phyloP scores from a whole-genome alignment of 805 yeast species.

The Starmerella geochares region DNA sequence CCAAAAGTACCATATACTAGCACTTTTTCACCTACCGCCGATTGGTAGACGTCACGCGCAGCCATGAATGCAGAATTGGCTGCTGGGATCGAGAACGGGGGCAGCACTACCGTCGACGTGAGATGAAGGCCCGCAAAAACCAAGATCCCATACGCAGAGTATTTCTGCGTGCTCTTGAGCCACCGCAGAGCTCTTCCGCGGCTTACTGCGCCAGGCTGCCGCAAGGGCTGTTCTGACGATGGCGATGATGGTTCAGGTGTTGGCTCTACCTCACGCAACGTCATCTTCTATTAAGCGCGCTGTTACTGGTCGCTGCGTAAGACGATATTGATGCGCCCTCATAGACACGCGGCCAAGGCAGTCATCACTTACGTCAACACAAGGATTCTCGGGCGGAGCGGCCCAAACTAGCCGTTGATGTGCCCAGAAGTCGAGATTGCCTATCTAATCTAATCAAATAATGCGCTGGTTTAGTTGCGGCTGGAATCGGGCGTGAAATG shows the following conservation, averaged over 20 bases:
- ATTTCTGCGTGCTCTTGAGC: slow-evolving; percentile 40
- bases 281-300: background rate
- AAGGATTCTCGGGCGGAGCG: background rate
- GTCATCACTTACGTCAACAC: background rate
- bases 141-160: slow-evolving; percentile 49
- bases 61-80: slow-evolving; percentile 49
- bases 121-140: slow-evolving; percentile 51
- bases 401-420: no score
- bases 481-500: no score
- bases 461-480: no score
- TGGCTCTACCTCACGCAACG: slow-evolving; percentile 5
- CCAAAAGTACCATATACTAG: slow-evolving; percentile 41
- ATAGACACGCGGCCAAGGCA: background rate
- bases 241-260: slow-evolving; percentile 5
- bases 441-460: no score
- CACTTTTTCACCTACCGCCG: slow-evolving; percentile 40
- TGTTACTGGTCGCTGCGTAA: background rate
- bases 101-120: slow-evolving; percentile 44
- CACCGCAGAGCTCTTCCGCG: background rate
- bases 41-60: slow-evolving; percentile 53
- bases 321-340: background rate
- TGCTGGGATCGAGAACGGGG: slow-evolving; percentile 37
- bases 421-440: no score
- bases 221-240: background rate
- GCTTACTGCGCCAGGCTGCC: background rate